Base-by-base conservation (phyloP, 2,329 filamentous ascomycete species). In the Cyphellophora attinorum region DNA sequence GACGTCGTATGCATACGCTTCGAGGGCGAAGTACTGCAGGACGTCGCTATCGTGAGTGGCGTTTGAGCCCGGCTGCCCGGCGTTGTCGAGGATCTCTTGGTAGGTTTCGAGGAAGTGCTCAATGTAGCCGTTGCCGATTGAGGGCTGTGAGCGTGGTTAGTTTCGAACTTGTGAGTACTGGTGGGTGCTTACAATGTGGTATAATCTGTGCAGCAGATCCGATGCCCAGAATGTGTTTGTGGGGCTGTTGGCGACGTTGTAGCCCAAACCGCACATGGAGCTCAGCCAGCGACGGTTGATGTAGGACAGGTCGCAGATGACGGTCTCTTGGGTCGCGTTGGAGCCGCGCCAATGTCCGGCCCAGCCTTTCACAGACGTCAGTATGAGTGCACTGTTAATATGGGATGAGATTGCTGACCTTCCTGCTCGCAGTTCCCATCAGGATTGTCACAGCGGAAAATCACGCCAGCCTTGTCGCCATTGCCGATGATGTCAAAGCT, bases 401-500 rank as follows among this genome's bases (percentile, higher is more conserved):
- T 11, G 6, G 29, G 16, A 18, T 14, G 32, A n/a, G n/a, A n/a
- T n/a, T n/a, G 62, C 61, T 51, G 16, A 67, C 61, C 49, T 64
- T 67, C 8, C 51, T 66, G 5, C 44, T 37, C 57, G 47, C 79
- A 83, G 58, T 82, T 82, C 13, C 65, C 59, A 46, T 83, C 79
- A 0, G 73, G 68, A 44, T 83, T 73, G 40, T 84, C 79, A 46
- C 79, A 82, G 13, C 78, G 72, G 62, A 82, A 81, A 12, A 75
- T 51, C 29, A 78, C 62, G 16, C 61, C 65, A 0, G 59, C 59
- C 49, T 72, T 73, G 54, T 81, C 68, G 1, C 67, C 74, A 28
- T 65, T 64, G 46, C 72, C 61, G 19, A 83, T 61, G 38, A 72
- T 68, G 34, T 78, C 71, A 45, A 68, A 79, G 63, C 74, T 77